phyloP scores from a whole-genome alignment of 2,329 filamentous ascomycete genomes.

The Oidium heveae region DNA sequence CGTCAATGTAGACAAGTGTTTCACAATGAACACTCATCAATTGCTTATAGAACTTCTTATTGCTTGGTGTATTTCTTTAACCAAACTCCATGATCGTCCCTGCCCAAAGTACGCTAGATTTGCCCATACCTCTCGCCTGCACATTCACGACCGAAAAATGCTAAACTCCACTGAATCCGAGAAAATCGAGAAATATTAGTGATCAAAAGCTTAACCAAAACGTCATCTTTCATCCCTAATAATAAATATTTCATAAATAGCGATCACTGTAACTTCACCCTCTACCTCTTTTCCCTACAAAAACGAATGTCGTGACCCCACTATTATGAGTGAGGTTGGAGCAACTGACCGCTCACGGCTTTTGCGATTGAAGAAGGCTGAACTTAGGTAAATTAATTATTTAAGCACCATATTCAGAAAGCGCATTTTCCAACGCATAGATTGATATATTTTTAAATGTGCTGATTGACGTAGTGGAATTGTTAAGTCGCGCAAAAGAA shows the following conservation, averaged over 20 bases:
- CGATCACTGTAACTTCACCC: not conserved
- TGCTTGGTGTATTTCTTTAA: not conserved
- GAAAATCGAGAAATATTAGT: not conserved
- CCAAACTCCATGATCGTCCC: not conserved
- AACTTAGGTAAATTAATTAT: constrained; percentile 28
- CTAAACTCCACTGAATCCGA: not conserved
- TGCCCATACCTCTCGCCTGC: not conserved
- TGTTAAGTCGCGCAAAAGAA: constrained; percentile 69
- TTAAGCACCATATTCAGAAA: constrained; percentile 3
- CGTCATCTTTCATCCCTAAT: not conserved
- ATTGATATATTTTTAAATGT: constrained; percentile 7
- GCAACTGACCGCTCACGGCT: constrained; percentile 38
- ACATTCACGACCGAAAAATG: not conserved
- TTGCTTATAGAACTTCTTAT: not conserved
- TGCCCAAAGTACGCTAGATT: not conserved
- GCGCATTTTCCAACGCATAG: constrained; percentile 8
- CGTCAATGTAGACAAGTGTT: not conserved
- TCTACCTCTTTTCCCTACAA: constrained; percentile 23
- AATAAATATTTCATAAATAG: not conserved
- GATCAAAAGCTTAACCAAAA: not conserved
- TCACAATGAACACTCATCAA: not conserved
- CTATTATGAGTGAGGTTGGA: constrained; percentile 49
- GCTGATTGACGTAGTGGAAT: constrained; percentile 29
- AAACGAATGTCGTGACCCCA: constrained; percentile 43
- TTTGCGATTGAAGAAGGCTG: constrained; percentile 37